Conservation (phyloP, 1,284 basidiomycete species). For the Apiotrichum siamense region DNA sequence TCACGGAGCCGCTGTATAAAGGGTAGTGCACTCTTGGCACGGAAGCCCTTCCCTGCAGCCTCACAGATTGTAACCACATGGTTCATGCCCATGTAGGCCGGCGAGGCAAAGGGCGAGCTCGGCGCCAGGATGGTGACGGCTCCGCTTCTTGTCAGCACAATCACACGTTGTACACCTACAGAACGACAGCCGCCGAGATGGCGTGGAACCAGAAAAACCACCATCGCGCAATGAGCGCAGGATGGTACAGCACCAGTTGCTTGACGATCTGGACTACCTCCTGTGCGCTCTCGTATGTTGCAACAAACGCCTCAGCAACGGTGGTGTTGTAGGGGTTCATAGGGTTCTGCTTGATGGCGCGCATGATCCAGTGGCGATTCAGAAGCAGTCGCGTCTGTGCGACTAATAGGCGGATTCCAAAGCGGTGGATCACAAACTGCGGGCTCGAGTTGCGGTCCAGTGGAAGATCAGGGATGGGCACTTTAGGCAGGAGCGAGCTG, state of each 20-base stretch:
- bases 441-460: conserved; percentile 35
- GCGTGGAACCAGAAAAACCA: conserved; percentile 48
- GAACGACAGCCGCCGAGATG: conserved; percentile 41
- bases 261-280: conserved; percentile 45
- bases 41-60: conserved; percentile 36
- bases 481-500: conserved; percentile 29
- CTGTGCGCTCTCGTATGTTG: conserved; percentile 40
- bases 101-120: conserved; percentile 36
- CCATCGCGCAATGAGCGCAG: conserved; percentile 41
- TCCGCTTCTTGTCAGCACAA: conserved; percentile 10
- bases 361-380: conserved; percentile 39
- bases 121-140: conserved; percentile 43
- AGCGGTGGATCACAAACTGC: conserved; percentile 43
- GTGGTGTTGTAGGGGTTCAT: conserved; percentile 31
- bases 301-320: conserved; percentile 36
- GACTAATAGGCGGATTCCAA: conserved; percentile 41
- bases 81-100: conserved; percentile 35
- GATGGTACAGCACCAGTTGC: conserved; percentile 44
- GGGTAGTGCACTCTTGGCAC: conserved; percentile 40
- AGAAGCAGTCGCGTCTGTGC: conserved; percentile 42
- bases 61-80: conserved; percentile 39
- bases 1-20: conserved; percentile 5
- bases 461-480: conserved; percentile 36
- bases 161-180: conserved; percentile 24
- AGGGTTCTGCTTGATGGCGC: conserved; percentile 35